A percentile compares a stretch with the other conserved stretches of the same genome.
phyloP scores from a whole-genome alignment of 805 yeast genomes.

The Nakazawaea ambrosiae region DNA sequence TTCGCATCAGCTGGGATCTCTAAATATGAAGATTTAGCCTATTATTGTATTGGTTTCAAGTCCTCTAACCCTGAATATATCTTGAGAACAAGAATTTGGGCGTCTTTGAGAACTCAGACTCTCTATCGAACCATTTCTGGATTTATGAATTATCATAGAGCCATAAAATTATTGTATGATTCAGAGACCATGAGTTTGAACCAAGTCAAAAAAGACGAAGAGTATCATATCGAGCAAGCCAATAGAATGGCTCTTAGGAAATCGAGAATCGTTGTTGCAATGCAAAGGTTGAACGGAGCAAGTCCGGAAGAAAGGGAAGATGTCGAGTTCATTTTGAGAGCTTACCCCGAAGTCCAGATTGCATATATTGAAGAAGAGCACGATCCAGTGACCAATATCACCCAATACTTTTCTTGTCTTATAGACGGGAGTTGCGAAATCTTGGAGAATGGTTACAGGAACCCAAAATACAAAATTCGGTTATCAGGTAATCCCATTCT shows the following conservation, averaged over 20 bases:
- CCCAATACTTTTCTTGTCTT: slow-evolving; percentile 51
- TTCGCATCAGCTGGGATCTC: background rate
- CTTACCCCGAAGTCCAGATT: slow-evolving; percentile 62
- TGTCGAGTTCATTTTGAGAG: slow-evolving; percentile 51
- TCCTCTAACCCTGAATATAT: slow-evolving; percentile 56
- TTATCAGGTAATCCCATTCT: slow-evolving; percentile 76
- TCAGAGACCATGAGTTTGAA: slow-evolving; percentile 37
- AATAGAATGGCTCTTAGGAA: slow-evolving; percentile 53
- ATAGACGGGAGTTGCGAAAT: slow-evolving; percentile 68
- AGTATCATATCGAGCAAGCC: slow-evolving; percentile 34
- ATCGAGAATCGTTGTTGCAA: slow-evolving; percentile 57
- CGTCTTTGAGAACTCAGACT: slow-evolving; percentile 77
- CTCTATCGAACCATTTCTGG: slow-evolving; percentile 78
- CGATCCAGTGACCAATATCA: slow-evolving; percentile 33
- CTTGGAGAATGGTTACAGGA: slow-evolving; percentile 47
- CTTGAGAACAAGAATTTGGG: slow-evolving; percentile 77
- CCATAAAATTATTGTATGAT: slow-evolving; percentile 58
- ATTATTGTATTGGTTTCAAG: slow-evolving; percentile 63
- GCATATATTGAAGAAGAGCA: slow-evolving; percentile 54
- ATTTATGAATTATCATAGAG: slow-evolving; percentile 69
- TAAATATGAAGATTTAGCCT: slow-evolving; percentile 50
- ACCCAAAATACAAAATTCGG: slow-evolving; percentile 56
- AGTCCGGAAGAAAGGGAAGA: slow-evolving; percentile 50
- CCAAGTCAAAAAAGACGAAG: slow-evolving; percentile 24
- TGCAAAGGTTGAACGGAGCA: slow-evolving; percentile 54